These are phyloP conservation scores for Aphanomyces cochlioides DNA, from an alignment of 352 stramenopile genomes.

Conservation along the genomic window DNA sequence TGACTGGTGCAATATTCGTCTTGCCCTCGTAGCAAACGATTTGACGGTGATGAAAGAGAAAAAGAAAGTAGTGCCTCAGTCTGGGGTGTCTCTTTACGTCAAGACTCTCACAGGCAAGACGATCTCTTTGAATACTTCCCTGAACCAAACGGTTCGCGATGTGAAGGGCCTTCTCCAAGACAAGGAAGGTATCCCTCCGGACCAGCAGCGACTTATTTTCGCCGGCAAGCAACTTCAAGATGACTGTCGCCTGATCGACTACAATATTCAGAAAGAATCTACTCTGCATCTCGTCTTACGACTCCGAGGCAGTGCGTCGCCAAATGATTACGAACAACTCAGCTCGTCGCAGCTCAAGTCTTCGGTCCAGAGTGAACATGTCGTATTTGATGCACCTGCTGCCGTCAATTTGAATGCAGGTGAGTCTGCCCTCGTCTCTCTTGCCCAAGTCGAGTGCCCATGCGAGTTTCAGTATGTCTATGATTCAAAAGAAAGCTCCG, in stretches of 20 bases:
- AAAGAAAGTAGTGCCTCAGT: not conserved
- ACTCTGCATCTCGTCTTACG: slow-evolving; percentile 82
- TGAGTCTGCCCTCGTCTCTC: slow-evolving; percentile 8
- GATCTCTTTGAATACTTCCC: slow-evolving; percentile 74
- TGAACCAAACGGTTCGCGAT: slow-evolving; percentile 75
- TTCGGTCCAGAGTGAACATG: slow-evolving; percentile 18
- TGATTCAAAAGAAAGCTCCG: slow-evolving; percentile 13
- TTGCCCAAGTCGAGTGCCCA: slow-evolving; percentile 12
- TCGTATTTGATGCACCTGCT: slow-evolving; percentile 15
- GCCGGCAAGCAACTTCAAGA: slow-evolving; percentile 86
- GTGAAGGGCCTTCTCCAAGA: slow-evolving; percentile 61
- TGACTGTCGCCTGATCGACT: slow-evolving; percentile 80
- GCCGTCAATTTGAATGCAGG: not conserved
- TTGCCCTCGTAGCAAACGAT: slow-evolving; percentile 15
- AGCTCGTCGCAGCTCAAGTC: not conserved
- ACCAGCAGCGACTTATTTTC: slow-evolving; percentile 90
- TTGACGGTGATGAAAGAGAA: not conserved
- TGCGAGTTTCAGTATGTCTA: slow-evolving; percentile 16
- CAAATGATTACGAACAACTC: slow-evolving; percentile 15
- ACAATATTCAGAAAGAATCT: slow-evolving; percentile 84
- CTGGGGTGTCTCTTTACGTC: slow-evolving; percentile 51
- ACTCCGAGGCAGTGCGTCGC: slow-evolving; percentile 36
- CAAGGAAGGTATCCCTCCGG: slow-evolving; percentile 79
- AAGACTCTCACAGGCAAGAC: slow-evolving; percentile 87
- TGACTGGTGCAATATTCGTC: not conserved